phyloP scores from a whole-genome alignment of 805 yeast genomes.

The Pichia occidentalis region DNA sequence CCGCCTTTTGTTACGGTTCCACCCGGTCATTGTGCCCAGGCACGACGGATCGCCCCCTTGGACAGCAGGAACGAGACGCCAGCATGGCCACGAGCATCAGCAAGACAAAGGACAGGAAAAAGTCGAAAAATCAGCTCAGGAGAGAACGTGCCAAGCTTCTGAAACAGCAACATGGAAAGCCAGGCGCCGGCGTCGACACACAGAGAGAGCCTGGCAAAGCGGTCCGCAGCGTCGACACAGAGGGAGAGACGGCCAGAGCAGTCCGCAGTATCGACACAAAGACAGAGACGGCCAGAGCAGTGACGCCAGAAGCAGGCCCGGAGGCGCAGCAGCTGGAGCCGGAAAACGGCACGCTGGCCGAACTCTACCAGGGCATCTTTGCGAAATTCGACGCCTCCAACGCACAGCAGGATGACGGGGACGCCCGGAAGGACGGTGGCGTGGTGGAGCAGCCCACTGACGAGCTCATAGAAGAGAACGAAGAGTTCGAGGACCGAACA shows the following conservation, averaged over 20 bases:
- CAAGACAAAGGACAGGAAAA: slow-evolving; percentile 21
- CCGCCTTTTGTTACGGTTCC: too few species aligned
- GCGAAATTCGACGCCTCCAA: slow-evolving; percentile 19
- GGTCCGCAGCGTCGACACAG: slow-evolving; percentile 7
- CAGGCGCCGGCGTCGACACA: too few species aligned
- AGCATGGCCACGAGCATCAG: slow-evolving; percentile 1
- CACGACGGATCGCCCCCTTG: not conserved
- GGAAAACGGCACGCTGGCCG: slow-evolving; percentile 11
- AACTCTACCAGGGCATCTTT: slow-evolving; percentile 18
- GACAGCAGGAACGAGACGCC: not conserved
- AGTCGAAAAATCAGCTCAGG: slow-evolving; percentile 49
- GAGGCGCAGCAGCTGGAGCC: slow-evolving; percentile 1
- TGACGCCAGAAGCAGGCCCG: slow-evolving; percentile 4
- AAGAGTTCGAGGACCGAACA: not conserved
- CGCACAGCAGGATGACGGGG: slow-evolving; percentile 18
- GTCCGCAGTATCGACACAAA: slow-evolving; percentile 5
- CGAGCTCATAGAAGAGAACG: not conserved
- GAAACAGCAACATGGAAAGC: slow-evolving; percentile 14
- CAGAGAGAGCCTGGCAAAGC: slow-evolving; percentile 3
- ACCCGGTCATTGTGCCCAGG: too few species aligned
- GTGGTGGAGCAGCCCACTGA: too few species aligned
- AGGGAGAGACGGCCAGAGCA: slow-evolving; percentile 2
- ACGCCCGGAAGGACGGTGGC: too few species aligned
- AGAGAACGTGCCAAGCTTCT: slow-evolving; percentile 40
- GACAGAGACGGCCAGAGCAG: not conserved